Base-by-base conservation (phyloP, 2,329 filamentous ascomycete species). In the Penicillium sp. region DNA sequence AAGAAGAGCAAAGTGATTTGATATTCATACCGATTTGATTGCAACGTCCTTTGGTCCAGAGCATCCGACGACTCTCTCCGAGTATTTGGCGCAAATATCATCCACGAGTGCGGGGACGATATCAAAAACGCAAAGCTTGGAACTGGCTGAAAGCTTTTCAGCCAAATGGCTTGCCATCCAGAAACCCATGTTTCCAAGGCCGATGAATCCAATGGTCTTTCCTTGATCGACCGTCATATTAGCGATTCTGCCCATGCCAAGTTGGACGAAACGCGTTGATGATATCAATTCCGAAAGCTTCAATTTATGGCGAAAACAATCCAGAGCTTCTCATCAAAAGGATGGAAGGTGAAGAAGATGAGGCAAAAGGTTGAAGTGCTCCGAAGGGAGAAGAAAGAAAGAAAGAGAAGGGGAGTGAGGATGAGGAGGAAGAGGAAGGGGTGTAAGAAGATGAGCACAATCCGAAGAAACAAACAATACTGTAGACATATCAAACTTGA, bases 171-270 rank as follows among this genome's bases (percentile, higher is more conserved):
- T 30, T 29, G 40, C 57, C 57, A 59, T 59, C 35, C 40, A 45
- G 23, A 43, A 51, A 5, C 57, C 57, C 57, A 59, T 59, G 32
- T 48, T 51, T 5, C 54, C 57, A 2, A 57, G 55, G 19, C 57
- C 57, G 39, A 57, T 52, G 26, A 57, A 57, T 4, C 57, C 57
- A 66, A 55, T 35, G 6, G 14, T 19, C 30, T 46, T 46, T 35
- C 16, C 10, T 23, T 16, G n/a, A 10, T 38, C 35, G 16, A n/a
- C 5, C 43, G 11, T 26, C 14, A 35, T 46, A 6, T 46, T 26
- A 18, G 7, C 2, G n/a, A 26, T 46, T 3, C 30, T 16, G 18
- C 11, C 4, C 8, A 3, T 36, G 30, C 11, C 13, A 23, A 7
- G 14, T 46, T 35, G 43, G 8, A 11, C 3, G 9, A n/a, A 23